A percentile compares a stretch with the other conserved stretches of the same genome.
Conservation (phyloP, 306 rosid species). For the Vigna trinervia region DNA sequence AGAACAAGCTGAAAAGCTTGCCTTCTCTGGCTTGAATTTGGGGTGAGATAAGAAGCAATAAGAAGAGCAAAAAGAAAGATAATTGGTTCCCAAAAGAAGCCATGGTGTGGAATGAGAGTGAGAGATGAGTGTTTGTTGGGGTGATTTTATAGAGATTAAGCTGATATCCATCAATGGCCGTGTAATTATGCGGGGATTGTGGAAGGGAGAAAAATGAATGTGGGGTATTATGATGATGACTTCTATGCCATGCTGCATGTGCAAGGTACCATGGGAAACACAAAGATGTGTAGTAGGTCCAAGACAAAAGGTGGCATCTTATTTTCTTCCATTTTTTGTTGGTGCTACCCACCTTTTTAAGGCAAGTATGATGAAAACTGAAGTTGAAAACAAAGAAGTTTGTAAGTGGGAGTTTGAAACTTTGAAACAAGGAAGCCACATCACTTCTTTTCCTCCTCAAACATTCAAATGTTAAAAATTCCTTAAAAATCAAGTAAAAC, state of each 20-base stretch:
- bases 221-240: slow-evolving; percentile 58
- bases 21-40: slow-evolving; percentile 66
- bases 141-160: slow-evolving; percentile 46
- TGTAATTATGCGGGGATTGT: slow-evolving; percentile 69
- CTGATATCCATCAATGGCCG: slow-evolving; percentile 19
- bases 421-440: background rate
- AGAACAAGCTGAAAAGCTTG: slow-evolving; percentile 55
- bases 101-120: slow-evolving; percentile 48
- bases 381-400: background rate
- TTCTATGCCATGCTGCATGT: slow-evolving; percentile 59
- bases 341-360: slow-evolving; percentile 27
- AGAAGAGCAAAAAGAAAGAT: slow-evolving; percentile 52
- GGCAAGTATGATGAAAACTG: slow-evolving; percentile 1
- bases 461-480: background rate
- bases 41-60: slow-evolving; percentile 50
- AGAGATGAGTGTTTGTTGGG: slow-evolving; percentile 12
- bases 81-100: slow-evolving; percentile 50
- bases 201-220: slow-evolving; percentile 44
- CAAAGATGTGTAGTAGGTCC: slow-evolving; percentile 12
- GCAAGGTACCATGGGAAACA: slow-evolving; percentile 51
- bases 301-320: slow-evolving; percentile 45
- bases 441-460: background rate
- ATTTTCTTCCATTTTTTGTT: slow-evolving; percentile 2
- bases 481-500: too few species aligned
- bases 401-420: slow-evolving; percentile 20